Percentiles rank a stretch among this genome's conserved stretches.
These are phyloP conservation scores for Zanthoxylum bungeanum DNA, from an alignment of 345 rosid species.

Conservation along the genomic window DNA sequence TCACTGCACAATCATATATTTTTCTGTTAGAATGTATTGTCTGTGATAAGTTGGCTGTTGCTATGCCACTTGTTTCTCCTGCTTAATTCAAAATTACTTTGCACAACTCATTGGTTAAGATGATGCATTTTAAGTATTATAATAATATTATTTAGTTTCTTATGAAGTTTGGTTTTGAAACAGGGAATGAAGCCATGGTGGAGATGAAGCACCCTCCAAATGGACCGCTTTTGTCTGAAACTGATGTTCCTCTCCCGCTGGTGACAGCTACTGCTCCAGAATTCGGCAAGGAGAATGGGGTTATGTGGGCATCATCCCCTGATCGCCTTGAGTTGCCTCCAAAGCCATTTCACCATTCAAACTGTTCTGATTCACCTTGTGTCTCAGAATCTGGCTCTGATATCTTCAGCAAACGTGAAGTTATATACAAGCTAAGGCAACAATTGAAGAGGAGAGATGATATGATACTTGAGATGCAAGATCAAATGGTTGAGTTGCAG, in stretches of 20 bases:
- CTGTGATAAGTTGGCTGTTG: neutral
- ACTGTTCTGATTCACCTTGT: constrained; percentile 90
- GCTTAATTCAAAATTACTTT: neutral
- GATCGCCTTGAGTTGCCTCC: constrained; percentile 77
- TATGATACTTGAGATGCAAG: constrained; percentile 96
- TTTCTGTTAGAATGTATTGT: neutral
- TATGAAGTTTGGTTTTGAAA: constrained; percentile 14
- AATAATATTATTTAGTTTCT: constrained; percentile 4
- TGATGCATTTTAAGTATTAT: neutral
- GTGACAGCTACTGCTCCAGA: constrained; percentile 65
- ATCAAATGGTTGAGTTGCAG: constrained; percentile 70
- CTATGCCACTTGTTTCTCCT: neutral
- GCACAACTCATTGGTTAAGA: neutral
- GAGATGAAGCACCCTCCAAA: constrained; percentile 37
- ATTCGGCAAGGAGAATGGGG: constrained; percentile 61
- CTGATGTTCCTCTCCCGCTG: constrained; percentile 63
- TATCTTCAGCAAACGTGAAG: constrained; percentile 88
- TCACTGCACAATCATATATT: neutral
- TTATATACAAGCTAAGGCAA: constrained; percentile 88
- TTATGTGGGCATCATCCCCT: constrained; percentile 74
- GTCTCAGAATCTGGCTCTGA: constrained; percentile 99
- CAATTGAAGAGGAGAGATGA: constrained; percentile 94
- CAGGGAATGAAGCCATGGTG: constrained; percentile 57
- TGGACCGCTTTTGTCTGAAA: constrained; percentile 44
- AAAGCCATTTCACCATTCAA: constrained; percentile 70